These are phyloP conservation scores for Tetrapyrgos nigripes DNA, from an alignment of 1,284 basidiomycete species.

Conservation along the genomic window DNA sequence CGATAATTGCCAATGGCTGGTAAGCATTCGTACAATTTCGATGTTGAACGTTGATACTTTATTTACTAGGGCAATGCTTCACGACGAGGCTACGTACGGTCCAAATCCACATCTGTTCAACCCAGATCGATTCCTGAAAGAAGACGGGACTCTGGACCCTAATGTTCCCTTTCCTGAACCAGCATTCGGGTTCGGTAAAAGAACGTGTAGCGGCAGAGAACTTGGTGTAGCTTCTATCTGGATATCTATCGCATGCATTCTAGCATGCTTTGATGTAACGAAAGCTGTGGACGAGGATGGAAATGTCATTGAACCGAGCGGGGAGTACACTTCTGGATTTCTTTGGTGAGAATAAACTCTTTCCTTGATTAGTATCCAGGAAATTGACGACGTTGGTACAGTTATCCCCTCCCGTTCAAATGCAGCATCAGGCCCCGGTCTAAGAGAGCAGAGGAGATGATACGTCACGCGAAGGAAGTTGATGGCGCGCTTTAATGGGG, in stretches of 20 bases:
- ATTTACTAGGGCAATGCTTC: conserved; percentile 19
- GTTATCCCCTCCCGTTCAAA: too few species aligned
- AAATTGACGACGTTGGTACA: neutral
- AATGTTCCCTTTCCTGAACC: neutral
- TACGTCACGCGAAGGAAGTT: too few species aligned
- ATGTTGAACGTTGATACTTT: neutral
- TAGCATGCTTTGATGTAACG: neutral
- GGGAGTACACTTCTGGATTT: neutral
- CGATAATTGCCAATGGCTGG: conserved; percentile 17
- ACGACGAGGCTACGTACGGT: conserved; percentile 17
- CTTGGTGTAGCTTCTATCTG: neutral
- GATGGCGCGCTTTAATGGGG: too few species aligned
- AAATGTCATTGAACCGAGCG: neutral
- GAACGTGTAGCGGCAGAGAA: neutral
- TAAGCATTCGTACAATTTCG: neutral
- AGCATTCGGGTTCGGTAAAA: conserved; percentile 9
- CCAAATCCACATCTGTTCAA: conserved; percentile 9
- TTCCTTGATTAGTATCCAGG: neutral
- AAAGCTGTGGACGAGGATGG: neutral
- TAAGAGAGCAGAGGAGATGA: neutral
- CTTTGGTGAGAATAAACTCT: neutral
- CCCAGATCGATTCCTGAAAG: conserved; percentile 7
- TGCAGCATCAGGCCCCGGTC: conserved; percentile 5
- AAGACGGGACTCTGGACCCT: neutral
- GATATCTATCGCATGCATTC: neutral